These are phyloP conservation scores for Fraxinus paxiana DNA, from an alignment of 305 asterid species.

Conservation along the genomic window DNA sequence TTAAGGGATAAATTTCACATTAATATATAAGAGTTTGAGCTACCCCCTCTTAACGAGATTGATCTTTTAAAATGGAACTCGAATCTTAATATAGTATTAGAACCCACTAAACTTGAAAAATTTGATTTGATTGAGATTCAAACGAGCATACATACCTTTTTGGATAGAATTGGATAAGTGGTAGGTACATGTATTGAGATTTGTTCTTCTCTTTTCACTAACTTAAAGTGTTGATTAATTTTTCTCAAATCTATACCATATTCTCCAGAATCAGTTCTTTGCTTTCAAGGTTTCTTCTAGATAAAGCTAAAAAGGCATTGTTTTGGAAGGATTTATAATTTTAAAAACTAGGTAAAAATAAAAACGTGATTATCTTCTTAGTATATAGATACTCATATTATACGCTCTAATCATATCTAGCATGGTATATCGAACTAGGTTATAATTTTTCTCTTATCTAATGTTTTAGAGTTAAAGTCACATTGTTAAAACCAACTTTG, in stretches of 20 bases:
- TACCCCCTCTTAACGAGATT: background rate
- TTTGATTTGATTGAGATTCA: background rate
- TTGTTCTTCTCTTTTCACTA: slow-evolving; percentile 1
- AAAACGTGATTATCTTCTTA: background rate
- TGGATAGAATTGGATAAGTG: slow-evolving; percentile 27
- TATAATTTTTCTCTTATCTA: background rate
- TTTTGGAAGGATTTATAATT: background rate
- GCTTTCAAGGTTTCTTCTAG: slow-evolving; percentile 9
- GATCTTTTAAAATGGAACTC: background rate
- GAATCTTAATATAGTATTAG: background rate
- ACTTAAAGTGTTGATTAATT: background rate
- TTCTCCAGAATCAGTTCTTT: slow-evolving; percentile 22
- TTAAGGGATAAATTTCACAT: background rate
- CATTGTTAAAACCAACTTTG: background rate
- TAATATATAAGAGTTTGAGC: background rate
- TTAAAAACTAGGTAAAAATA: background rate
- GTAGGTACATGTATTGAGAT: slow-evolving; percentile 2
- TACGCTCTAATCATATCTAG: background rate
- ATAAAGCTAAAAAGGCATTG: slow-evolving; percentile 18
- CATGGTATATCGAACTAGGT: background rate
- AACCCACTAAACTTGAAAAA: background rate
- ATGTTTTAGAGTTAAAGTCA: background rate
- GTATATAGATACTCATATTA: background rate
- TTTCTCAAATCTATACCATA: slow-evolving; percentile 7
- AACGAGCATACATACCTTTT: background rate